Evolutionary conservation across 345 rosid species (phyloP).

Genomic region (Odontarrhena argentea): DNA sequence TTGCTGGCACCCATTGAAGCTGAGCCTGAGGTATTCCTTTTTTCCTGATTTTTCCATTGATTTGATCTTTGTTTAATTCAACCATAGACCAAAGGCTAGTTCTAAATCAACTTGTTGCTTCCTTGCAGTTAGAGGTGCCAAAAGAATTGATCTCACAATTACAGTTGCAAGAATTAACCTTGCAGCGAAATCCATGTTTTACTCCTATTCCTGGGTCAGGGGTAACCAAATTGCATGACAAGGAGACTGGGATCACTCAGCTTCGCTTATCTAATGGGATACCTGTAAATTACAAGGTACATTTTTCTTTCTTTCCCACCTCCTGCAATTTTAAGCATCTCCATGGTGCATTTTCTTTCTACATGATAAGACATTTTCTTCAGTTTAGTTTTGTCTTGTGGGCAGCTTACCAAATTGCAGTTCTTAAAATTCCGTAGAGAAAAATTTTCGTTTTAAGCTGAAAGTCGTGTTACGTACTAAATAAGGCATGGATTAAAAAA

Average conservation of each 20-base stretch:
- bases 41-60: constrained; percentile 27
- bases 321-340: constrained; percentile 21
- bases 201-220: constrained; percentile 53
- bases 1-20: constrained; percentile 85
- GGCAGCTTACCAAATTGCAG: constrained; percentile 15
- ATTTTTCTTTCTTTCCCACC: constrained; percentile 3
- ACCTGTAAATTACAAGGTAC: constrained; percentile 84
- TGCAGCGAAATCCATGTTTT: constrained; percentile 67
- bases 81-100: constrained; percentile 15
- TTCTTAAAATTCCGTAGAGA: background rate
- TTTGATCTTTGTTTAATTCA: constrained; percentile 21
- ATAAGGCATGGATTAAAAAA: background rate
- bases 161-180: constrained; percentile 70
- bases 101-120: constrained; percentile 32
- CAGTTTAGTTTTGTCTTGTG: constrained; percentile 5
- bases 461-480: background rate
- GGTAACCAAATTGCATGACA: constrained; percentile 66
- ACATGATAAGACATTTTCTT: constrained; percentile 18
- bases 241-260: constrained; percentile 87
- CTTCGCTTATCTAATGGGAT: constrained; percentile 92
- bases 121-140: constrained; percentile 95
- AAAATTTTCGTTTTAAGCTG: background rate
- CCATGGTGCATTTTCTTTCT: constrained; percentile 18
- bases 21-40: constrained; percentile 85
- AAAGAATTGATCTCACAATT: constrained; percentile 71